Evolutionary conservation across 1,284 basidiomycete genomes (phyloP), one percentile per base, ranked within the genome.

Genomic region (Xerocomus minutiporus): DNA sequence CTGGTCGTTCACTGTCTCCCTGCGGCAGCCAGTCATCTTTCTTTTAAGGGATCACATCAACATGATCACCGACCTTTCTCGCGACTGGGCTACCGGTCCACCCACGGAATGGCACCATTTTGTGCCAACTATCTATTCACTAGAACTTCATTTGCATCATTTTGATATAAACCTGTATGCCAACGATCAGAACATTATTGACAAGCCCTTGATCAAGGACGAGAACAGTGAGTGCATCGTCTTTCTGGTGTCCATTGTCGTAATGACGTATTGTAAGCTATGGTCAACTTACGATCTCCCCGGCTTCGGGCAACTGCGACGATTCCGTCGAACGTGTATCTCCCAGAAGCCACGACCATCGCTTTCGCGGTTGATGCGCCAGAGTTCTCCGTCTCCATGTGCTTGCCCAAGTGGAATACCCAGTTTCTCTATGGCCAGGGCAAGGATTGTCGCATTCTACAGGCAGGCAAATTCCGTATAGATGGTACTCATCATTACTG

Each of bases 131-230:
- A 69, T 83, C 15, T 97, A 97, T 69, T 69, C 70, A 23, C 71
- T 95, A 59, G 76, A 86, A 38, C 61, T 95, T 32, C 78, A 84
- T 48, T 68, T 96, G 53, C 76, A 84, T 64, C 83, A 90, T 61
- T 95, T 86, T 68, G 78, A 83, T 54, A 67, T 95, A 48, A 86
- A 89, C 61, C 69, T 91, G n/a, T 93, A 90, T 65, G 83, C 89
- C 55, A 97, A 97, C 64, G 94, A 97, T 67, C 91, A 93, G 64
- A 97, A 97, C 66, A 92, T 97, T 64, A 90, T 97, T 53, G 92
- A 95, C 73, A 88, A 87, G 57, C 92, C 93, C 1, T 72, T 86
- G 28, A 76, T 84, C 46, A 75, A 73, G 50, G 86, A 92, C 17
- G 86, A 90, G 58, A 97, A 97, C 67, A 84, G 93, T 59, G 47